phyloP scores from a whole-genome alignment of 805 yeast species.

The Priceomyces haplophilus region DNA sequence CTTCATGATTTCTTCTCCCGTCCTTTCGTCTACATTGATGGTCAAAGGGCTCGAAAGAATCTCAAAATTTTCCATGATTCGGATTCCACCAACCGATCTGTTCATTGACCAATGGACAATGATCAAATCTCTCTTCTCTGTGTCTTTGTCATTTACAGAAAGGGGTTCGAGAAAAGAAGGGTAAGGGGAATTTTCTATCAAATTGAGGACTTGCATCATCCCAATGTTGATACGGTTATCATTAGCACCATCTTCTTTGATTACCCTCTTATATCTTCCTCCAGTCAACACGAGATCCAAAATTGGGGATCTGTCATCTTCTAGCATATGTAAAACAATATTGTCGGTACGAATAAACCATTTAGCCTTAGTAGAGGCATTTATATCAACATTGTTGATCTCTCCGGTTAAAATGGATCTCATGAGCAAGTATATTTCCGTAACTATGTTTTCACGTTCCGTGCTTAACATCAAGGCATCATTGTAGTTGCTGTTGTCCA shows the following conservation, averaged over 20 bases:
- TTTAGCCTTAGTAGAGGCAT: conserved; percentile 22
- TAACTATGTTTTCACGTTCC: conserved; percentile 30
- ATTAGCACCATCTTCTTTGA: conserved; percentile 41
- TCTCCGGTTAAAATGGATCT: conserved; percentile 38
- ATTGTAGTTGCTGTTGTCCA: conserved; percentile 48
- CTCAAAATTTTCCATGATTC: conserved; percentile 37
- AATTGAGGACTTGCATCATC: conserved; percentile 37
- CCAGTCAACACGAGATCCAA: conserved; percentile 35
- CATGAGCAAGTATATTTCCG: conserved; percentile 35
- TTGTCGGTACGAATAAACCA: conserved; percentile 41
- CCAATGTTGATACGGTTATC: conserved; percentile 33
- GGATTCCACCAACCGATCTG: conserved; percentile 41
- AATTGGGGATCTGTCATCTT: conserved; percentile 39
- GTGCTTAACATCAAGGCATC: conserved; percentile 38
- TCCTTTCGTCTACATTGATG: conserved; percentile 36
- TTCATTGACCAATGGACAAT: conserved; percentile 42
- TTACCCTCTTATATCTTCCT: conserved; percentile 29
- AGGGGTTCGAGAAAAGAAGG: conserved; percentile 35
- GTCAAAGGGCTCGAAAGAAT: conserved; percentile 36
- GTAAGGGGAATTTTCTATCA: conserved; percentile 29
- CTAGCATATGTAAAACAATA: conserved; percentile 37
- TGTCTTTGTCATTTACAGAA: conserved; percentile 3
- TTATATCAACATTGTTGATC: conserved; percentile 13
- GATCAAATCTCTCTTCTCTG: conserved; percentile 19
- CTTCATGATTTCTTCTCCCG: conserved; percentile 37